phyloP scores from a whole-genome alignment of 2,329 filamentous ascomycete species.

The Scedosporium minutisporum region DNA sequence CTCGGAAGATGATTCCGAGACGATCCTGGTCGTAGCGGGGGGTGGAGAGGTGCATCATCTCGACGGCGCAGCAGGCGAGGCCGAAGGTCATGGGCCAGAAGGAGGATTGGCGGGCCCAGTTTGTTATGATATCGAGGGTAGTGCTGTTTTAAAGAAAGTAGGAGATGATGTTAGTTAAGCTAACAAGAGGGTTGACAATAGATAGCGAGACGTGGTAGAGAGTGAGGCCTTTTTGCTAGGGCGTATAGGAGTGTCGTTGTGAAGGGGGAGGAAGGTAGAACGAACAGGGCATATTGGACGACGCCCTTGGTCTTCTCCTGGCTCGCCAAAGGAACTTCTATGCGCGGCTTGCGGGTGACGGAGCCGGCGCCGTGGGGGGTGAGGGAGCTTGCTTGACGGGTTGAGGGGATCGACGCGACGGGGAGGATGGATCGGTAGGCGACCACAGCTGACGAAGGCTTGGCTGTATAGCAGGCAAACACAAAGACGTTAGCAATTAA shows the following conservation, averaged over 20 bases:
- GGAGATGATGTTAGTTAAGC: background rate
- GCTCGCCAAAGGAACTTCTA: constrained; percentile 67
- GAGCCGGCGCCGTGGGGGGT: constrained; percentile 38
- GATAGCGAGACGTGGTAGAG: background rate
- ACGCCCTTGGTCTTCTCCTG: constrained; percentile 72
- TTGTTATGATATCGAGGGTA: constrained; percentile 68
- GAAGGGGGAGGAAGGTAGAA: constrained; percentile 14
- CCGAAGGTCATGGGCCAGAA: constrained; percentile 86
- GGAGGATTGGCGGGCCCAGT: constrained; percentile 81
- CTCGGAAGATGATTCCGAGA: constrained; percentile 82
- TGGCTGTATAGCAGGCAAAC: background rate
- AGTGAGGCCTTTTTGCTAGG: background rate
- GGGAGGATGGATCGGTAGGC: constrained; percentile 38
- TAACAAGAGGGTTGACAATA: too few relatives aligned
- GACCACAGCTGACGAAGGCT: constrained; percentile 3
- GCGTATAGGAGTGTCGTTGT: background rate
- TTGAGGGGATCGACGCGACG: constrained; percentile 56
- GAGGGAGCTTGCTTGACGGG: constrained; percentile 51
- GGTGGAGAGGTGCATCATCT: constrained; percentile 89
- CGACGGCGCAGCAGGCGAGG: constrained; percentile 78
- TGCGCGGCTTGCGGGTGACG: constrained; percentile 46
- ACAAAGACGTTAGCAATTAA: background rate
- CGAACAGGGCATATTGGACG: constrained; percentile 80
- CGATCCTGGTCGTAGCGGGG: constrained; percentile 86
- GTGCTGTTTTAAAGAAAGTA: constrained; percentile 40